A percentile compares a stretch with the other conserved stretches of the same genome.
Conservation (phyloP, 768 basidiomycete species). For the Russula griseocarnosa region DNA sequence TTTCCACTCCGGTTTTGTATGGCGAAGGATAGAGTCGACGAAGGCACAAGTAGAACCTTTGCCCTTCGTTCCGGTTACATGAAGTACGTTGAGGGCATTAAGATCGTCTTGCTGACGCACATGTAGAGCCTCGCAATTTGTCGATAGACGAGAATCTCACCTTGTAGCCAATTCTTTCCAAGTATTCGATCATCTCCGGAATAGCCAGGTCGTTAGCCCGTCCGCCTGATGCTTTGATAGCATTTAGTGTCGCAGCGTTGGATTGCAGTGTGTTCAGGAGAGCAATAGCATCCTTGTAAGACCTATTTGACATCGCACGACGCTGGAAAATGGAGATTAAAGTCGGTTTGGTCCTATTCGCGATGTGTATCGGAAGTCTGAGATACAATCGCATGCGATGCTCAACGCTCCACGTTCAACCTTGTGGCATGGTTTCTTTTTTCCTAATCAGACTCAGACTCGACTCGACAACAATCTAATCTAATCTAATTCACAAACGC, state of each 20-base stretch:
- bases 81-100: conserved; percentile 86
- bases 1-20: conserved; percentile 68
- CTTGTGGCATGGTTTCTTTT: not conserved
- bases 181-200: conserved; percentile 87
- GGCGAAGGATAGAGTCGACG: conserved; percentile 78
- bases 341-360: not conserved
- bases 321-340: conserved; percentile 1
- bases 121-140: conserved; percentile 18
- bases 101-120: conserved; percentile 66
- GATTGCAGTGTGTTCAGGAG: conserved; percentile 79
- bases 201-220: conserved; percentile 59
- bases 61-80: conserved; percentile 97
- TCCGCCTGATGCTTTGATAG: conserved; percentile 69
- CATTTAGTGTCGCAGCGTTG: conserved; percentile 90
- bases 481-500: not conserved
- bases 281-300: conserved; percentile 71
- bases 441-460: conserved; percentile 4
- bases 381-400: conserved; percentile 12
- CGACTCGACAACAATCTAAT: not conserved
- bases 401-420: too few relatives aligned
- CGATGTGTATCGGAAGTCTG: conserved; percentile 2
- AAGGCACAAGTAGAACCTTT: conserved; percentile 98
- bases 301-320: conserved; percentile 55
- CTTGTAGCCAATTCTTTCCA: conserved; percentile 78
- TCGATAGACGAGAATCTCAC: conserved; percentile 45